These are phyloP conservation scores for Luvunga scandens DNA, from an alignment of 345 rosid species.

Conservation along the genomic window DNA sequence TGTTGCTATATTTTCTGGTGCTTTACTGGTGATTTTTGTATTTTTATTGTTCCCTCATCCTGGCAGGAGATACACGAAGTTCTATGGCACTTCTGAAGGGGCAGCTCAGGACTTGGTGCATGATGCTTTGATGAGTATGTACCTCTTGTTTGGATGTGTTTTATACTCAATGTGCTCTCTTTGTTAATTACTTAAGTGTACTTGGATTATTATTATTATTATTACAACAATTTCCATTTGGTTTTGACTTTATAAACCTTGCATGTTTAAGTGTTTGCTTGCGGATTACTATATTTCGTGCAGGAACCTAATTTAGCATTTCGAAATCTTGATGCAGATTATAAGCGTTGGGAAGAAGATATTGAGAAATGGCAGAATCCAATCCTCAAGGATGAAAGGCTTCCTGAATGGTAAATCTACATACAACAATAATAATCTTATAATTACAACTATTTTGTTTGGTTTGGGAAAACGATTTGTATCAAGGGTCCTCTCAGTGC, in stretches of 20 bases:
- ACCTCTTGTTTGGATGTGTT: slow-evolving; percentile 10
- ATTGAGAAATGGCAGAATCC: slow-evolving; percentile 95
- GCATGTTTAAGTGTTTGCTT: background rate
- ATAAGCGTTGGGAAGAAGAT: slow-evolving; percentile 92
- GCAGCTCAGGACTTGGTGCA: slow-evolving; percentile 86
- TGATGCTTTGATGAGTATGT: slow-evolving; percentile 85
- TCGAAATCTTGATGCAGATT: slow-evolving; percentile 45
- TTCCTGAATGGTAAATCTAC: slow-evolving; percentile 84
- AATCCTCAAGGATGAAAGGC: slow-evolving; percentile 67
- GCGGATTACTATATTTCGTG: slow-evolving; percentile 1
- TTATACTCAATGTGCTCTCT: background rate
- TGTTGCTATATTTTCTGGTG: background rate
- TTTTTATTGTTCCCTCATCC: background rate
- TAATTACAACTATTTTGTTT: background rate
- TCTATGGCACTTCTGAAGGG: slow-evolving; percentile 84
- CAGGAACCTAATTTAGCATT: slow-evolving; percentile 1
- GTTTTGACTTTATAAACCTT: slow-evolving; percentile 8
- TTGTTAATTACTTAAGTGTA: background rate
- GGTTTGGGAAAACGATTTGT: background rate
- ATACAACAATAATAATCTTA: background rate
- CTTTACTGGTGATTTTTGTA: background rate
- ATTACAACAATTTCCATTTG: background rate
- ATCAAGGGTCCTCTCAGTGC: background rate
- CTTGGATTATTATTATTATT: background rate
- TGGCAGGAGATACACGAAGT: slow-evolving; percentile 92